These are phyloP conservation scores for Monosporozyma yasuniensis DNA, from an alignment of 805 yeast species.

Conservation along the genomic window DNA sequence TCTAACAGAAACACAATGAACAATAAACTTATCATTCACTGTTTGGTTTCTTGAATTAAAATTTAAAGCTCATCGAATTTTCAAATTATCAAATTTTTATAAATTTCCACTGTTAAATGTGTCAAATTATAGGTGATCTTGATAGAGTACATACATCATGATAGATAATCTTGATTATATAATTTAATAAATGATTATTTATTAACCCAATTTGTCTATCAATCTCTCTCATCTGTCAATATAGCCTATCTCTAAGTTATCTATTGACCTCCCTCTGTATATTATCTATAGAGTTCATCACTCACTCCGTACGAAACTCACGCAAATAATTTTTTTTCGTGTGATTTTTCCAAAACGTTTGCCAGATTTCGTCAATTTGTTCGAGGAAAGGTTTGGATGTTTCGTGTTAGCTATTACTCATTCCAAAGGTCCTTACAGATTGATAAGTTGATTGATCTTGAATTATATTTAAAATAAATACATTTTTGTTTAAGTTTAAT, in stretches of 20 bases:
- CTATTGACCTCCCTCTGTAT: too few species aligned
- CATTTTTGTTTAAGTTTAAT: not conserved
- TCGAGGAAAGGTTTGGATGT: not conserved
- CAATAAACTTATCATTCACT: not conserved
- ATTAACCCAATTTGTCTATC: too few species aligned
- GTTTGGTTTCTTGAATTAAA: not conserved
- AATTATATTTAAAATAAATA: not conserved
- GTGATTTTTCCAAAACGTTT: not conserved
- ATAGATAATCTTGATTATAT: too few species aligned
- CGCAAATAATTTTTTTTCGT: conserved; percentile 1
- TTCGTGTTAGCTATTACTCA: not conserved
- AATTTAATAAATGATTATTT: too few species aligned
- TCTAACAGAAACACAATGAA: not conserved
- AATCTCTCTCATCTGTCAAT: too few species aligned
- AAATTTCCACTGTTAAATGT: not conserved
- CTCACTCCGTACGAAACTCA: not conserved
- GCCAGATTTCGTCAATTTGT: not conserved
- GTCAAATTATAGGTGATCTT: not conserved
- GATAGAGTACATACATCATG: too few species aligned
- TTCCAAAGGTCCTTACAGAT: too few species aligned
- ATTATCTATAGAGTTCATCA: too few species aligned
- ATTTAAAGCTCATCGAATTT: not conserved
- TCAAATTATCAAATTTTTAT: not conserved
- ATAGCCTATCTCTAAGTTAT: too few species aligned
- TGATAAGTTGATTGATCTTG: too few species aligned